These are phyloP conservation scores for Tetracladium maxilliforme DNA, from an alignment of 2,329 filamentous ascomycete species.

Conservation along the genomic window DNA sequence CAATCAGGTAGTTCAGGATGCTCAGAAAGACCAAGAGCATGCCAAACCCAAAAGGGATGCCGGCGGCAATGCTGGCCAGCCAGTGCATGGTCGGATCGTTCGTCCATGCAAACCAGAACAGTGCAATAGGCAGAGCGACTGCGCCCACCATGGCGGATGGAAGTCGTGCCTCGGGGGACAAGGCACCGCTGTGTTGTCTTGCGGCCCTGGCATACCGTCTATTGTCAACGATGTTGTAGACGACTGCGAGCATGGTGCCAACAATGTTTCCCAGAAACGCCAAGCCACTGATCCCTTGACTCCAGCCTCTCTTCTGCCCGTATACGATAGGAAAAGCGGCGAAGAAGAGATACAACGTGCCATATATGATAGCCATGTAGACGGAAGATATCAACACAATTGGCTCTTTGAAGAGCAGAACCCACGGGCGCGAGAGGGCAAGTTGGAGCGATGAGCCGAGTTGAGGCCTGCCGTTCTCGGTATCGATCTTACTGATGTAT, in stretches of 20 bases:
- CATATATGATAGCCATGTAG: slow-evolving; percentile 33
- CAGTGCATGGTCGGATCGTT: slow-evolving; percentile 13
- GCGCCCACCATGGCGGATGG: slow-evolving; percentile 26
- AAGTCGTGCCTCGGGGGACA: slow-evolving; percentile 36
- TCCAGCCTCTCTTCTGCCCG: slow-evolving; percentile 19
- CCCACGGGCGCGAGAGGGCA: slow-evolving; percentile 32
- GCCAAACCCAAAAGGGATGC: slow-evolving; percentile 1
- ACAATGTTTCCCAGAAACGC: slow-evolving; percentile 33
- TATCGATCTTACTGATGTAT: slow-evolving; percentile 24
- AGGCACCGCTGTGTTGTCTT: slow-evolving; percentile 31
- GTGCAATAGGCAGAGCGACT: slow-evolving; percentile 14
- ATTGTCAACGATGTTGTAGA: slow-evolving; percentile 40
- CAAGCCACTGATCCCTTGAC: slow-evolving; percentile 16
- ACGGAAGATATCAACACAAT: slow-evolving; percentile 34
- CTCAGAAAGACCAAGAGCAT: slow-evolving; percentile 26
- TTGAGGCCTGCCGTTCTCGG: slow-evolving; percentile 15
- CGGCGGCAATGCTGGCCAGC: slow-evolving; percentile 28
- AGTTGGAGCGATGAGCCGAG: slow-evolving; percentile 28
- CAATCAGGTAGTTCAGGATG: slow-evolving; percentile 27
- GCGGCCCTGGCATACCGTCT: slow-evolving; percentile 31
- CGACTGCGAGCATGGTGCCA: slow-evolving; percentile 32
- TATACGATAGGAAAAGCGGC: slow-evolving; percentile 26
- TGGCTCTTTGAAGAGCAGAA: slow-evolving; percentile 35
- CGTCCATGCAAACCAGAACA: slow-evolving; percentile 18
- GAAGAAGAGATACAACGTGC: slow-evolving; percentile 25